These are phyloP conservation scores for Amaranthus hypochondriacus DNA, from an alignment of 148 eudicot genomes.

Conservation along the genomic window DNA sequence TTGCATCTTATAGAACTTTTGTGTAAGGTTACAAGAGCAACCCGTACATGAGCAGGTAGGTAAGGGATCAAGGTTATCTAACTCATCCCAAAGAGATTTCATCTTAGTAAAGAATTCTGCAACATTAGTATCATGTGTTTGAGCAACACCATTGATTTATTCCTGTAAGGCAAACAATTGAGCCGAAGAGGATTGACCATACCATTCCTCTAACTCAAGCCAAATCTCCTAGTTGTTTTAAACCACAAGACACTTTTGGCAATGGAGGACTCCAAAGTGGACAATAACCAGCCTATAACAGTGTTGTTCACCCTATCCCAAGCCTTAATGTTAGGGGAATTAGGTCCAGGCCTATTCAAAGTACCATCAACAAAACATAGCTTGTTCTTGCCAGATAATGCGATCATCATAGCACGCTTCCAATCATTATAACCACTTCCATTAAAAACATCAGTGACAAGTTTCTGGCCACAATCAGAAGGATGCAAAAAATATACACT, in stretches of 20 bases:
- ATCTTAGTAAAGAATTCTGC: neutral
- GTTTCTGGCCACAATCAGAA: no score
- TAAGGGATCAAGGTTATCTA: neutral
- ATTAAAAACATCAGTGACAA: neutral
- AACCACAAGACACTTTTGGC: neutral
- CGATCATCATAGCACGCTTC: neutral
- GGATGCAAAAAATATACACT: no score
- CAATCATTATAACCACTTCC: neutral
- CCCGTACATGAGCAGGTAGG: neutral
- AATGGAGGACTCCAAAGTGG: neutral
- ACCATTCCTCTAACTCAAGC: neutral
- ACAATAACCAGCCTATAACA: neutral
- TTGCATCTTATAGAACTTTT: neutral
- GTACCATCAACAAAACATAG: neutral
- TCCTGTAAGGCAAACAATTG: neutral
- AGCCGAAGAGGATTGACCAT: neutral
- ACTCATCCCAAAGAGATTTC: neutral
- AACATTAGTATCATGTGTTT: neutral
- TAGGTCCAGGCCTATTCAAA: neutral
- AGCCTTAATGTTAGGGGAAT: neutral
- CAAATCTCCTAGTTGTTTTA: neutral
- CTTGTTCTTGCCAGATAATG: neutral
- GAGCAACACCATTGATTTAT: neutral
- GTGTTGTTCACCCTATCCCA: neutral
- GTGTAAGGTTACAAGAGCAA: neutral